Conservation (phyloP, 768 basidiomycete species). For the Dioszegia crocea region DNA sequence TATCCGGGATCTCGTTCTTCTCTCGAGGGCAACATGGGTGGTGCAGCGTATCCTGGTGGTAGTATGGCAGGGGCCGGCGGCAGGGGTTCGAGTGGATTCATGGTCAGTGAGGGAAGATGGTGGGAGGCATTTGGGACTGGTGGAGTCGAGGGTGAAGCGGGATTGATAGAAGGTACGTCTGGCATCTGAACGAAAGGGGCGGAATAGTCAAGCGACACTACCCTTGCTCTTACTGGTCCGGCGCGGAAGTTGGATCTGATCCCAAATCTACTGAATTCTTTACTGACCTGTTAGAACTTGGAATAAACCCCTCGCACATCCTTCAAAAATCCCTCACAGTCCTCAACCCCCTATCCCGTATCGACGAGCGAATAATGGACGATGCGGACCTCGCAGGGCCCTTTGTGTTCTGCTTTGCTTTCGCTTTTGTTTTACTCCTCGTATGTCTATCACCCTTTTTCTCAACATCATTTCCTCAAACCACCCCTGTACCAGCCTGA, state of each 20-base stretch:
- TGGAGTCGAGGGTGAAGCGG: slow-evolving; percentile 91
- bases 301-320: slow-evolving; percentile 96
- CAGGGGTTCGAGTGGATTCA: slow-evolving; percentile 55
- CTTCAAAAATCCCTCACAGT: slow-evolving; percentile 89
- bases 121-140: slow-evolving; percentile 96
- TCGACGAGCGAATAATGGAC: slow-evolving; percentile 95
- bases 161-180: slow-evolving; percentile 79
- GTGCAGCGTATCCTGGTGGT: slow-evolving; percentile 5
- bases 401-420: slow-evolving; percentile 88
- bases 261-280: too few species aligned
- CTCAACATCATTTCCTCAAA: neutral
- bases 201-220: too few species aligned
- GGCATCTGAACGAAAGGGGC: too few species aligned
- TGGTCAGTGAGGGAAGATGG: slow-evolving; percentile 72
- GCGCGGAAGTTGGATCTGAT: too few species aligned
- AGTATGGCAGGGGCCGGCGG: slow-evolving; percentile 27
- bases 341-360: slow-evolving; percentile 77
- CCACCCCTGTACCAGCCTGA: neutral
- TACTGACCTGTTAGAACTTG: too few species aligned
- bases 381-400: slow-evolving; percentile 97
- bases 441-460: slow-evolving; percentile 52
- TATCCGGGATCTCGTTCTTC: slow-evolving; percentile 33
- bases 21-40: slow-evolving; percentile 29
- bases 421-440: slow-evolving; percentile 84
- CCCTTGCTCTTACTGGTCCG: too few species aligned